These are phyloP conservation scores for Mycena rebaudengoi DNA, from an alignment of 768 basidiomycete genomes.

Conservation along the genomic window DNA sequence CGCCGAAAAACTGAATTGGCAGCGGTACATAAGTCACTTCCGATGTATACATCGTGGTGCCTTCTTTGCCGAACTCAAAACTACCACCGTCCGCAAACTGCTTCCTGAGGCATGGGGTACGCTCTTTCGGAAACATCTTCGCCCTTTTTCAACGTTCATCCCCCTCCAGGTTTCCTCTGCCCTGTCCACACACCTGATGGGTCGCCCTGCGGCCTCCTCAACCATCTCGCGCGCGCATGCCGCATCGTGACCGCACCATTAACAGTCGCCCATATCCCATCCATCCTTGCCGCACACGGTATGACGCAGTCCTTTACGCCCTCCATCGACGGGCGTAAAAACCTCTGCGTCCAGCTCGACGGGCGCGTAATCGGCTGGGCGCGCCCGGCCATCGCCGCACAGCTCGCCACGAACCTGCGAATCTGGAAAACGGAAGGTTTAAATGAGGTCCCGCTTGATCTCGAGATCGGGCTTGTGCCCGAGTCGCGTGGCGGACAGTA, in stretches of 20 bases:
- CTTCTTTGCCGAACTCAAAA: constrained; percentile 98
- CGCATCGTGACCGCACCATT: constrained; percentile 86
- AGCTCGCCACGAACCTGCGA: constrained; percentile 86
- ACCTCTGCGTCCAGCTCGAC: constrained; percentile 93
- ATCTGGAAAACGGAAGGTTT: constrained; percentile 94
- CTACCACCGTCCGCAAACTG: constrained; percentile 95
- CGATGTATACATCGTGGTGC: constrained; percentile 98
- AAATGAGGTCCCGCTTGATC: constrained; percentile 85
- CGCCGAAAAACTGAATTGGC: constrained; percentile 98
- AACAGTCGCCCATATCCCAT: constrained; percentile 79
- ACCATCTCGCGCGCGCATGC: constrained; percentile 94
- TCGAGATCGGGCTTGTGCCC: constrained; percentile 94
- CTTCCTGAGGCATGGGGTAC: constrained; percentile 98
- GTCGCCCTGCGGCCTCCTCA: constrained; percentile 95
- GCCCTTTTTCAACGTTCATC: constrained; percentile 13
- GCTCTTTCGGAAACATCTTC: constrained; percentile 25
- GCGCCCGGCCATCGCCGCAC: constrained; percentile 71
- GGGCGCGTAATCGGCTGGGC: constrained; percentile 97
- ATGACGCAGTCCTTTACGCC: constrained; percentile 92
- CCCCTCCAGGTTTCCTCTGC: constrained; percentile 84
- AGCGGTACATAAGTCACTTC: constrained; percentile 98
- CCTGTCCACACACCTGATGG: constrained; percentile 99
- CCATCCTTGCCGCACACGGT: constrained; percentile 84
- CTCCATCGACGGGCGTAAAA: constrained; percentile 81
- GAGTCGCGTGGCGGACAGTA: constrained; percentile 94